Conservation (phyloP, 2,329 filamentous ascomycete species). For the Fusarium hostae region DNA sequence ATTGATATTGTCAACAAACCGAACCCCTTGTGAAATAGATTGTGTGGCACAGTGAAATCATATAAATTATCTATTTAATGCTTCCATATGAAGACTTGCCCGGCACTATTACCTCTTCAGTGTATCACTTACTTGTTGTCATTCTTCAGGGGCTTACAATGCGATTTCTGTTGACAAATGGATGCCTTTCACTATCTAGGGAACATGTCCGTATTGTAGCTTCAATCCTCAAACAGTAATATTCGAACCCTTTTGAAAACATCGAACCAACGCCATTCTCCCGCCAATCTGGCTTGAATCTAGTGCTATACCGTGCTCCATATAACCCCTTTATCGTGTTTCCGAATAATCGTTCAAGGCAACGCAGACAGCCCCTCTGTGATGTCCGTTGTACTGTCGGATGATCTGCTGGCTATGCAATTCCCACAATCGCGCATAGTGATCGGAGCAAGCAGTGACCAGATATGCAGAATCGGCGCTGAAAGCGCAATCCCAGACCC, state of each 20-base stretch:
- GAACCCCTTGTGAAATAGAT: not conserved
- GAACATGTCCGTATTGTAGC: constrained; percentile 2
- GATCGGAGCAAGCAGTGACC: constrained; percentile 92
- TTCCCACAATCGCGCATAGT: constrained; percentile 94
- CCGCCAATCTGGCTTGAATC: constrained; percentile 15
- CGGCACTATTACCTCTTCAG: not conserved
- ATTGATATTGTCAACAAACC: not conserved
- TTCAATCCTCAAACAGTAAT: constrained; percentile 8
- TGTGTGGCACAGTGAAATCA: not conserved
- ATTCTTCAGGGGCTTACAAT: not conserved
- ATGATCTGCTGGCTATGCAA: constrained; percentile 88
- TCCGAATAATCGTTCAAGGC: constrained; percentile 88
- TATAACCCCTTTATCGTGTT: constrained; percentile 52
- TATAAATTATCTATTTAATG: not conserved
- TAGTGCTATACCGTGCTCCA: constrained; percentile 19
- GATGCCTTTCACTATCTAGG: not conserved
- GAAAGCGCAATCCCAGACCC: constrained; percentile 98
- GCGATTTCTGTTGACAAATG: not conserved
- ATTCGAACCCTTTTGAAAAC: constrained; percentile 25
- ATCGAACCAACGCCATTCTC: constrained; percentile 41
- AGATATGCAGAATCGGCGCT: constrained; percentile 92
- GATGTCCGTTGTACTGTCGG: constrained; percentile 93
- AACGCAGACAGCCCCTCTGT: constrained; percentile 90
- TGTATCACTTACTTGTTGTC: not conserved
- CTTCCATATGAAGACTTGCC: not conserved